Evolutionary conservation across 2,329 filamentous ascomycete genomes (phyloP), one percentile per base, ranked within the genome.

Genomic region (Cladobotryum protrusum): DNA sequence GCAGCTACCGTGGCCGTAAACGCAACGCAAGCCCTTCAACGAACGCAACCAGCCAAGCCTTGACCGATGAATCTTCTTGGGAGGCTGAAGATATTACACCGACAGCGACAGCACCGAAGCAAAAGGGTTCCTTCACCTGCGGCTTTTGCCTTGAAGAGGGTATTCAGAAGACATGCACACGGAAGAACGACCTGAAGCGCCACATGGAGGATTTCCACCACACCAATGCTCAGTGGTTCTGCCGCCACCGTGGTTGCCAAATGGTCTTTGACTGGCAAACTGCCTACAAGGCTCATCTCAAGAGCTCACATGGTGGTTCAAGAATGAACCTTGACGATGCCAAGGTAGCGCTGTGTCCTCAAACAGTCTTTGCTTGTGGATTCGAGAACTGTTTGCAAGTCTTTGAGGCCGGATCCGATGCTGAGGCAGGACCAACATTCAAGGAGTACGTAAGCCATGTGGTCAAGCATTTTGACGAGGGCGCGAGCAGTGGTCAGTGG

Each of bases 131-230:
- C 5, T 64, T 72, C 54, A 67, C 68, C 49, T 67, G 64, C 51
- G 64, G 63, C 9, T 73, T 74, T 48, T 75, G 72, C 56, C 64
- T 64, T 35, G 72, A 74, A 54, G 67, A 64, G 48, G 62, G 61
- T 40, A 71, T 73, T 46, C 56, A 64, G 46, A 68, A 72, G 56
- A 71, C 70, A 4, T 73, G 71, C 53, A 72, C 70, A 5, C 69
- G 72, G 12, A 73, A 74, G 54, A 73, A 74, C 52, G 73, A 76
- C 50, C 60, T 76, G 43, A 75, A 75, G 56, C 68, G 73, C 12
- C 73, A 76, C 47, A 73, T 76, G 33, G 70, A 74, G 48, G 68
- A 73, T 52, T 74, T 74, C 46, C 73, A 76, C 56, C 70, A 72
- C 52, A 71, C 67, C 49, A 70, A 76, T 49, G 68, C 71, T 3